These are phyloP conservation scores for Orbilia oligospora DNA, from an alignment of 2,329 filamentous ascomycete genomes.

Conservation along the genomic window DNA sequence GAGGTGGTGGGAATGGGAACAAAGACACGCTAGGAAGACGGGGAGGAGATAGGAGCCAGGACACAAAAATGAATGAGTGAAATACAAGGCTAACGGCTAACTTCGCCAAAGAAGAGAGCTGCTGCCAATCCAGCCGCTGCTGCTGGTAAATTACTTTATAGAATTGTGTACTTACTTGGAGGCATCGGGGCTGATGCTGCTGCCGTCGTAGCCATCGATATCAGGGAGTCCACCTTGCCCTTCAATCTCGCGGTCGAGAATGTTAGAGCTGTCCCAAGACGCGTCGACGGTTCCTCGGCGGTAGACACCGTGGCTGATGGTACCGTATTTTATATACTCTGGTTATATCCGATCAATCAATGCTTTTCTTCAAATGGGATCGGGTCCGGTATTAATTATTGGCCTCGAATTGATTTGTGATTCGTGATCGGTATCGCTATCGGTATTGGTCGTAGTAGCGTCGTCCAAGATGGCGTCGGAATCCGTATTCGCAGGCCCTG, in stretches of 20 bases:
- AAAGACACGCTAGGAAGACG: not conserved
- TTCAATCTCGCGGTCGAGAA: conserved; percentile 48
- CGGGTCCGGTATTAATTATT: not conserved
- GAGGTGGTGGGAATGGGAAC: not conserved
- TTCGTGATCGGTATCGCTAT: too few relatives aligned
- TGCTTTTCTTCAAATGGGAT: not conserved
- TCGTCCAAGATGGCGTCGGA: conserved; percentile 5
- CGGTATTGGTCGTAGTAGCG: not conserved
- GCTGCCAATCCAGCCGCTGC: not conserved
- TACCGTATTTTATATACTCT: not conserved
- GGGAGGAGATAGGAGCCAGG: too few relatives aligned
- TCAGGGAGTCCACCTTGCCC: conserved; percentile 39
- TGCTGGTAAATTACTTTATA: not conserved
- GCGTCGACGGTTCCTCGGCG: conserved; percentile 48
- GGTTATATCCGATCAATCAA: conserved; percentile 6
- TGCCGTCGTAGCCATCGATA: conserved; percentile 60
- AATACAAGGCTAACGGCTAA: not conserved
- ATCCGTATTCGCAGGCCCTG: conserved; percentile 39
- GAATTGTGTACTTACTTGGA: conserved; percentile 45
- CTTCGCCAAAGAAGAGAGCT: not conserved
- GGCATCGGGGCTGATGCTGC: conserved; percentile 29
- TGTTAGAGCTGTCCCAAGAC: conserved; percentile 45
- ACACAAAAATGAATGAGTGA: not conserved
- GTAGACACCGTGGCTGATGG: conserved; percentile 37
- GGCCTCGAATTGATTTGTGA: not conserved